Percentiles rank a stretch among this genome's conserved stretches.
Conservation (phyloP, 192 early-diverging fungal genomes). For the Irineochytrium annulatum region DNA sequence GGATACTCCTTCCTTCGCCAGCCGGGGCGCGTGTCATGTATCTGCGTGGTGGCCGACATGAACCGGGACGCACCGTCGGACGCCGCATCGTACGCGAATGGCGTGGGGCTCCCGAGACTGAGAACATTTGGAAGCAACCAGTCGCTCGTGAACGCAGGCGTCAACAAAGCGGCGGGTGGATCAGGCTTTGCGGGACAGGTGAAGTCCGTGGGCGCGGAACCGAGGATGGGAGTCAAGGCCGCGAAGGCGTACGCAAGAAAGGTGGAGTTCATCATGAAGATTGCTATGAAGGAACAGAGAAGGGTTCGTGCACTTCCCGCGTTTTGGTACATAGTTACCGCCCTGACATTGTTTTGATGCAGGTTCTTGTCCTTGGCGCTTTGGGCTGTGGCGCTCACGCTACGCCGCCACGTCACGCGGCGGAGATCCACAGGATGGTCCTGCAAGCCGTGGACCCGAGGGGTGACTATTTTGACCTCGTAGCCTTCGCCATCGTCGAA, state of each 20-base stretch:
- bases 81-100: not conserved
- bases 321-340: no score
- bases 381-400: constrained; percentile 21
- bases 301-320: not conserved
- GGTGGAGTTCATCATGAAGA: constrained; percentile 14
- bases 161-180: not conserved
- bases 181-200: constrained; percentile 3
- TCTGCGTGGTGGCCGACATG: constrained; percentile 1
- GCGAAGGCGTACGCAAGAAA: constrained; percentile 13
- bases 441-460: constrained; percentile 9
- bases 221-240: not conserved
- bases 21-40: constrained; percentile 2
- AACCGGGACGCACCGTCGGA: not conserved
- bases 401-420: constrained; percentile 19
- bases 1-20: not conserved
- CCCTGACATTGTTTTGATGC: not conserved
- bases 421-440: constrained; percentile 5
- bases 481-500: constrained; percentile 21
- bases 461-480: constrained; percentile 15
- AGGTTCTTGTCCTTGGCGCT: constrained; percentile 11
- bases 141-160: not conserved
- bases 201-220: no score
- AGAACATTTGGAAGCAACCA: no score
- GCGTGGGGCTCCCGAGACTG: not conserved
- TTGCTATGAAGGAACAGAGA: constrained; percentile 8